phyloP scores from a whole-genome alignment of 148 eudicot species.

The Hydrangea macrophylla region DNA sequence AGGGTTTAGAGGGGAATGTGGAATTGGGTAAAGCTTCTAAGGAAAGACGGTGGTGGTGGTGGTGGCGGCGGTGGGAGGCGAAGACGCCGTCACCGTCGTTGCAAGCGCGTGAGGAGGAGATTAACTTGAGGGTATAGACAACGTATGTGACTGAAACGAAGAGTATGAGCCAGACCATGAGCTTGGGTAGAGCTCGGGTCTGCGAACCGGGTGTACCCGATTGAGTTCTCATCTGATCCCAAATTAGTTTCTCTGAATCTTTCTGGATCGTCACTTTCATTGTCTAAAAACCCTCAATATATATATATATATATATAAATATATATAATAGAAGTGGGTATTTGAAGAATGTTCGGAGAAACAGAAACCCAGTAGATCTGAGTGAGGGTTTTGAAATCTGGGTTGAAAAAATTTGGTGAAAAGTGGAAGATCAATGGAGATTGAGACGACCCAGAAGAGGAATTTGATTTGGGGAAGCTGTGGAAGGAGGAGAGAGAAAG shows the following conservation, averaged over 20 bases:
- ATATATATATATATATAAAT: no score
- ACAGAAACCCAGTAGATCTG: no score
- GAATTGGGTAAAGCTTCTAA: no score
- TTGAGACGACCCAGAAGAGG: no score
- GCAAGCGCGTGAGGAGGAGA: slow-evolving; percentile 34
- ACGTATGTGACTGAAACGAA: no score
- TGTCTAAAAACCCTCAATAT: no score
- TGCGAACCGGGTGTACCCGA: neutral
- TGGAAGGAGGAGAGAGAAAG: neutral
- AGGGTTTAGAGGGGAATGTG: no score
- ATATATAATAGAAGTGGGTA: no score
- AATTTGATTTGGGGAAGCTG: neutral
- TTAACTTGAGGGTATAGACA: slow-evolving; percentile 47
- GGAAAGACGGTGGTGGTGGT: neutral
- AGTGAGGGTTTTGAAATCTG: neutral
- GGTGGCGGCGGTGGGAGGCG: slow-evolving; percentile 2
- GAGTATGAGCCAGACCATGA: slow-evolving; percentile 40
- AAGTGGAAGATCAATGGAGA: no score
- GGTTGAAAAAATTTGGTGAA: neutral
- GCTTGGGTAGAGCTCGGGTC: slow-evolving; percentile 22
- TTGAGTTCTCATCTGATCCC: slow-evolving; percentile 26
- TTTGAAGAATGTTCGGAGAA: no score
- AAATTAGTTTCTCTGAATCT: slow-evolving; percentile 33
- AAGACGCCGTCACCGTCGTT: neutral
- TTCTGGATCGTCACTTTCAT: slow-evolving; percentile 33